Conservation (phyloP, 805 yeast species). For the Blastobotrys peoriensis region DNA sequence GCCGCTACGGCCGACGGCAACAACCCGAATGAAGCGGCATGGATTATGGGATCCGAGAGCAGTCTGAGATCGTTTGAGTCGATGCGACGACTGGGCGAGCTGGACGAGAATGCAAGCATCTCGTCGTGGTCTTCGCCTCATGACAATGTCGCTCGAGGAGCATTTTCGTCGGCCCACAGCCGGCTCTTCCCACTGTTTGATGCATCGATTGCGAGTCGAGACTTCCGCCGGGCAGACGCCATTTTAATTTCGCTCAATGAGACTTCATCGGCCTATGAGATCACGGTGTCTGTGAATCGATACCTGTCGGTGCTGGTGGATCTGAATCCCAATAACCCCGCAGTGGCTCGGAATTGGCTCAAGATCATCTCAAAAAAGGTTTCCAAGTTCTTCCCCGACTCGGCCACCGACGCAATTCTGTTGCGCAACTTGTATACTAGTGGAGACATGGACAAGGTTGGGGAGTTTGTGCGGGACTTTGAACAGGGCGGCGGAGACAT, state of each 20-base stretch:
- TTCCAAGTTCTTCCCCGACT: slow-evolving; percentile 39
- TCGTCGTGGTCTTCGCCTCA: slow-evolving; percentile 31
- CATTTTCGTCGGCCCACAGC: slow-evolving; percentile 48
- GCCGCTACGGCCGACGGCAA: not conserved
- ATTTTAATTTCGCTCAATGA: slow-evolving; percentile 59
- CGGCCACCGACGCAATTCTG: slow-evolving; percentile 55
- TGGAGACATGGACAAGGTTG: slow-evolving; percentile 13
- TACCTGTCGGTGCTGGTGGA: slow-evolving; percentile 43
- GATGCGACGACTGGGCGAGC: slow-evolving; percentile 1
- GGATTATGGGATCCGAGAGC: not conserved
- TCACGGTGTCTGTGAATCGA: slow-evolving; percentile 63
- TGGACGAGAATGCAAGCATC: not conserved
- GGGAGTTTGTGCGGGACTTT: slow-evolving; percentile 17
- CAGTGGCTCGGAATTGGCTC: slow-evolving; percentile 42
- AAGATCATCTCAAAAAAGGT: slow-evolving; percentile 29
- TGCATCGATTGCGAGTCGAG: slow-evolving; percentile 63
- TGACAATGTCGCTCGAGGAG: slow-evolving; percentile 25
- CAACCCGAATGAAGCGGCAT: slow-evolving; percentile 2
- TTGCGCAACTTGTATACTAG: slow-evolving; percentile 39
- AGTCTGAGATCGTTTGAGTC: not conserved
- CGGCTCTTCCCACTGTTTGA: slow-evolving; percentile 74
- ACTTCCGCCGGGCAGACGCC: slow-evolving; percentile 63
- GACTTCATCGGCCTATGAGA: slow-evolving; percentile 38
- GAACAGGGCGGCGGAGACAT: slow-evolving; percentile 17
- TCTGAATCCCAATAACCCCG: slow-evolving; percentile 35